Evolutionary conservation across 2,329 filamentous ascomycete species (phyloP).

Genomic region (Knufia fluminis): DNA sequence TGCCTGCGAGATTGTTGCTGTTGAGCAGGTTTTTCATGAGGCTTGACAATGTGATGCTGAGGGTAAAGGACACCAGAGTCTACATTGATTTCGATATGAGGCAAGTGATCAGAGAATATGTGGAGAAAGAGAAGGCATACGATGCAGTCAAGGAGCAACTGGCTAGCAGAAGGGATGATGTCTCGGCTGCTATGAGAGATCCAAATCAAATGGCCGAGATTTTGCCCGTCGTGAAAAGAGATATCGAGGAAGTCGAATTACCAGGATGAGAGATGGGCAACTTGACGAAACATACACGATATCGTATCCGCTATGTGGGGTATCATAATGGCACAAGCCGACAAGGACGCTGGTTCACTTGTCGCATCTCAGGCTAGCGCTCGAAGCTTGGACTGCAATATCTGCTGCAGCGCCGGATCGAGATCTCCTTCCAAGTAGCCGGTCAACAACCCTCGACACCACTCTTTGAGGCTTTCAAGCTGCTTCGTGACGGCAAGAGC

Average conservation of each 20-base stretch:
- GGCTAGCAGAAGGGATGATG: conserved; percentile 56
- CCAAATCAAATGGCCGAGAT: conserved; percentile 64
- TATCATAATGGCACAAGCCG: conserved; percentile 2
- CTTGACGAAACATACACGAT: not conserved
- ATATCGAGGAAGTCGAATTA: conserved; percentile 47
- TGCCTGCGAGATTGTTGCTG: conserved; percentile 78
- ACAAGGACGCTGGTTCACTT: not conserved
- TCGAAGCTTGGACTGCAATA: conserved; percentile 36
- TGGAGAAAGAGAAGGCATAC: conserved; percentile 74
- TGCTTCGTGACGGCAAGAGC: conserved; percentile 28
- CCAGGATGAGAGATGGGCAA: conserved; percentile 11
- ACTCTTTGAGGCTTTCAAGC: conserved; percentile 37
- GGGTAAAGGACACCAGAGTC: conserved; percentile 80
- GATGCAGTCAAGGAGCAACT: conserved; percentile 63
- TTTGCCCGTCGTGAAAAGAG: conserved; percentile 61
- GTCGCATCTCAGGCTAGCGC: not conserved
- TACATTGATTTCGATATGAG: conserved; percentile 80
- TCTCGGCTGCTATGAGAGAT: conserved; percentile 68
- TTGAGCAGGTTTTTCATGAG: conserved; percentile 85
- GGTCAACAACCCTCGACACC: conserved; percentile 39
- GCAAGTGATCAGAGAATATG: conserved; percentile 80
- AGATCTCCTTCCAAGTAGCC: conserved; percentile 38
- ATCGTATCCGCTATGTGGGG: not conserved
- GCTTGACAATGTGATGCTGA: conserved; percentile 77
- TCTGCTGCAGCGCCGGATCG: conserved; percentile 46